Percentiles rank a stretch among this genome's conserved stretches.
Conservation (phyloP, 2,329 filamentous ascomycete genomes). For the Xylaria sp. region DNA sequence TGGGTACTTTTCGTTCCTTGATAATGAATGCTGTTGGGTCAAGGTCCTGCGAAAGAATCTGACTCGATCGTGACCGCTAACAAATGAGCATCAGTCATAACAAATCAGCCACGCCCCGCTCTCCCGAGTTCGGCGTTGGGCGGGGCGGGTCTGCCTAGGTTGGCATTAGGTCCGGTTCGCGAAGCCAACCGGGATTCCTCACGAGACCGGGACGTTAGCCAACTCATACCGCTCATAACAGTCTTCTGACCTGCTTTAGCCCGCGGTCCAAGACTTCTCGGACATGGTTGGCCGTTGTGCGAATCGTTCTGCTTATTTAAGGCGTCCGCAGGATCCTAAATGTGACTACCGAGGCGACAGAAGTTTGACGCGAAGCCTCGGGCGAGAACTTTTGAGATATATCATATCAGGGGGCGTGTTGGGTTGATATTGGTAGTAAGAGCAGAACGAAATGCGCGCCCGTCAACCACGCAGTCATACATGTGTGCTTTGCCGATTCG, state of each 20-base stretch:
- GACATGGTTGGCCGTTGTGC: not conserved
- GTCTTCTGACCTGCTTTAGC: not conserved
- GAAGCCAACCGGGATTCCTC: not conserved
- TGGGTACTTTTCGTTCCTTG: not conserved
- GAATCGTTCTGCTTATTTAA: not conserved
- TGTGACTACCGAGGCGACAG: not conserved
- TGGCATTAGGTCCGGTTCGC: not conserved
- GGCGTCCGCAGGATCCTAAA: not conserved
- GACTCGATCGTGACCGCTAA: conserved; percentile 8
- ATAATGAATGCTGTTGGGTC: not conserved
- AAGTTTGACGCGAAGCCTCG: not conserved
- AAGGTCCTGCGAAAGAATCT: not conserved
- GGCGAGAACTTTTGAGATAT: not conserved
- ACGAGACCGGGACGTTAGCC: not conserved
- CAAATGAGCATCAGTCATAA: too few species aligned
- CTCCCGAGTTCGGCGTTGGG: conserved; percentile 13
- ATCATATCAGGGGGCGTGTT: not conserved
- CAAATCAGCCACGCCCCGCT: not conserved
- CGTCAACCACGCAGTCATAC: not conserved
- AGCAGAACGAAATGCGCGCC: too few species aligned
- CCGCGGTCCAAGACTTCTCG: not conserved
- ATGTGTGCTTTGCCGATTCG: not conserved
- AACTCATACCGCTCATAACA: not conserved
- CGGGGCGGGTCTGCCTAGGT: conserved; percentile 5
- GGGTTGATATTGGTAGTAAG: not conserved